Evolutionary conservation across 192 early-diverging fungal species (phyloP).

Genomic region (Rhizophagus sp.): DNA sequence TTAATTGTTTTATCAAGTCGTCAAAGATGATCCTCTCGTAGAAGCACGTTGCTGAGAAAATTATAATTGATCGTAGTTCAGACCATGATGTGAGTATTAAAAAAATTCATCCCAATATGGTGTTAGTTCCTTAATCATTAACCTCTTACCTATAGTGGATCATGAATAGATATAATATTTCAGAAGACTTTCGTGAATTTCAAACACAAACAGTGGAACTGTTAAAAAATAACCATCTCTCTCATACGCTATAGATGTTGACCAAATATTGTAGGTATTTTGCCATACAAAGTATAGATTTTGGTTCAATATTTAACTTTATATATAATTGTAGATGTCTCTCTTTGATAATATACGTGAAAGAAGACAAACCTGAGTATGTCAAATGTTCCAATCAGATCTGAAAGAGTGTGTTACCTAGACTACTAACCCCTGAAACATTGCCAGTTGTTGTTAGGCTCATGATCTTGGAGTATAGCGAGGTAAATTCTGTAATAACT

Average conservation of each 20-base stretch:
- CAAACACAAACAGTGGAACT: conserved; percentile 7
- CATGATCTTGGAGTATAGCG: conserved; percentile 14
- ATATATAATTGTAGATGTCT: conserved; percentile 28
- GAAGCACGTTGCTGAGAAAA: conserved; percentile 15
- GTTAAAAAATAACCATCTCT: conserved; percentile 16
- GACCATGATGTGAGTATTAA: conserved; percentile 21
- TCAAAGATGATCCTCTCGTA: conserved; percentile 12
- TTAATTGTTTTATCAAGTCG: conserved; percentile 13
- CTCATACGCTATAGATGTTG: conserved; percentile 16
- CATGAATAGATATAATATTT: conserved; percentile 7
- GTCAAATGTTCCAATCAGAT: conserved; percentile 10
- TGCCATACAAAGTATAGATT: not conserved
- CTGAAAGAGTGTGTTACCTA: conserved; percentile 11
- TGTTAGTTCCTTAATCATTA: conserved; percentile 1
- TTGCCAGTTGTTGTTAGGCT: conserved; percentile 22
- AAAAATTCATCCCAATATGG: conserved; percentile 6
- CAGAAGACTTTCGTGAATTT: not conserved
- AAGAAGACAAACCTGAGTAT: conserved; percentile 22
- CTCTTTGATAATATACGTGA: conserved; percentile 22
- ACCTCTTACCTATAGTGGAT: conserved; percentile 20
- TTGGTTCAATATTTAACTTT: conserved; percentile 23
- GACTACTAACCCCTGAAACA: not conserved
- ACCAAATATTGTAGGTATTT: conserved; percentile 23
- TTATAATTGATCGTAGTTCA: conserved; percentile 9
- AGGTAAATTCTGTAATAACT: conserved; percentile 6